phyloP scores from a whole-genome alignment of 257 asterid species.

The Asclepias syriaca region DNA sequence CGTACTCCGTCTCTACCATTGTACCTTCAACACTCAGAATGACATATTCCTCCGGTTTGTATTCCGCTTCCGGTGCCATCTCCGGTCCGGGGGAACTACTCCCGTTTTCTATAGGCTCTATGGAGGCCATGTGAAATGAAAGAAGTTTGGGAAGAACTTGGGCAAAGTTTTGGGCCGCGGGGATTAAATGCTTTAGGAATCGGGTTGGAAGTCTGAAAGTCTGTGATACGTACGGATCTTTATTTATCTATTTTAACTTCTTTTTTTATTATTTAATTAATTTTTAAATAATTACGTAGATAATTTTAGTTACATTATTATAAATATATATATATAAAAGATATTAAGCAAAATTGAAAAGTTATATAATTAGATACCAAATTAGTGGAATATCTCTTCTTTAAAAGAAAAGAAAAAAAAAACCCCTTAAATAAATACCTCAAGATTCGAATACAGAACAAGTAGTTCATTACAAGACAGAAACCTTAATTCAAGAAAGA shows the following conservation, averaged over 20 bases:
- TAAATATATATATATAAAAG: no score
- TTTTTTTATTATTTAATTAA: no score
- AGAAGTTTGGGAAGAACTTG: no score
- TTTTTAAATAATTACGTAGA: no score
- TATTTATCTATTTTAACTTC: no score
- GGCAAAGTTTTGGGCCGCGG: neutral
- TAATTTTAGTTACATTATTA: no score
- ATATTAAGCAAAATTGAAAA: no score
- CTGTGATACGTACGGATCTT: neutral
- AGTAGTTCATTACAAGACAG: conserved; percentile 19
- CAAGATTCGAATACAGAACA: no score
- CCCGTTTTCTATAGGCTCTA: neutral
- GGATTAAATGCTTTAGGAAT: neutral
- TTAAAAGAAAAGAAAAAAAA: no score
- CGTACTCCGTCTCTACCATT: conserved; percentile 2
- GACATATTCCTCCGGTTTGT: neutral
- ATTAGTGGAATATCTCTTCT: no score
- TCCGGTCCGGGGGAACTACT: neutral
- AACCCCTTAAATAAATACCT: no score
- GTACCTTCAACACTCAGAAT: neutral
- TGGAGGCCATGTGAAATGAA: neutral
- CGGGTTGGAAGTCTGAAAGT: neutral
- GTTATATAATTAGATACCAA: no score
- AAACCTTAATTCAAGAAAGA: conserved; percentile 39
- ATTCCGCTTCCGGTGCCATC: neutral